Base-by-base conservation (phyloP, 352 stramenopile genomes). In the Phytophthora rubi region DNA sequence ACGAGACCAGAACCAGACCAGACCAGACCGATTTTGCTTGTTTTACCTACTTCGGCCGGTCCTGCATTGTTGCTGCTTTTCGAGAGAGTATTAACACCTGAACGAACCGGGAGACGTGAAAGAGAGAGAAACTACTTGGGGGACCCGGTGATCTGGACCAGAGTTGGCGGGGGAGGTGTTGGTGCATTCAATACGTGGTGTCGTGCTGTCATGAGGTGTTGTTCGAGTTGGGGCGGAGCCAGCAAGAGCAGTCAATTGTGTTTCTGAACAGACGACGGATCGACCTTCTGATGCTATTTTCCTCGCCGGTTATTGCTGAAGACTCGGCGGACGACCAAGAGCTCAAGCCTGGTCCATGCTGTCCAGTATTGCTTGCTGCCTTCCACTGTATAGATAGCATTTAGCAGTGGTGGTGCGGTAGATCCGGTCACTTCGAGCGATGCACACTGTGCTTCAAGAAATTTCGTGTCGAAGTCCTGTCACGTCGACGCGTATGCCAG, bases 1-100 rank as follows among this genome's bases (percentile, higher is more conserved):
- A 49, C 53, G 60, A 61, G 61, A 60, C 28, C 23, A 26, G 23
- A 26, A 39, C 33, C 32, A 75, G 62, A 69, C 45, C 53, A 70
- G 68, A 39, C 33, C 33, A 64, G 62, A 72, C 28, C 55, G 58
- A 65, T 55, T 73, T 73, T 77, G 53, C 60, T 73, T 77, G 53
- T 70, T 61, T 69, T 66, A 62, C 26, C 55, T 70, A 48, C 65
- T 67, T 70, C 44, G 59, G 58, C 35, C 53, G 35, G 57, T 68
- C 58, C 69, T 76, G 53, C 54, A 64, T 71, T 74, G 54, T 73
- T 70, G 65, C 65, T 73, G 64, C 45, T 62, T 54, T 61, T 64
- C 49, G 70, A 73, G 70, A 73, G 48, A 74, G 60, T 71, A 66
- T 75, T 73, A 70, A 76, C 44, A 68, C 70, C 28, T 73, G 69